These are phyloP conservation scores for Nicotiana undulata DNA, from an alignment of 257 asterid genomes.

Conservation along the genomic window DNA sequence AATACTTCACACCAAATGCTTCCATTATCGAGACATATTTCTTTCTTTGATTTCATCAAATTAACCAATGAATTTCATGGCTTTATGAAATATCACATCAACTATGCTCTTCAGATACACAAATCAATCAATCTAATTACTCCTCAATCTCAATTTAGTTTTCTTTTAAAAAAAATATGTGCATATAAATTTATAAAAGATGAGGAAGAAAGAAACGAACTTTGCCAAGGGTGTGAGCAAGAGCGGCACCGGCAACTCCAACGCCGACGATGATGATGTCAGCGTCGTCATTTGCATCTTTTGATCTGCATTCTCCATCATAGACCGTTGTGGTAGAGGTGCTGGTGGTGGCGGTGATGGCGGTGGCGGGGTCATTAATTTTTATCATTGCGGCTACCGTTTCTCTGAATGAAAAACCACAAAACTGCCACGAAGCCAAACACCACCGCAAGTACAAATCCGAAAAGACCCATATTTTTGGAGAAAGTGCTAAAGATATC, in stretches of 20 bases:
- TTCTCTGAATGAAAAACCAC: slow-evolving; percentile 15
- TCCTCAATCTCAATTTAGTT: neutral
- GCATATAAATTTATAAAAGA: neutral
- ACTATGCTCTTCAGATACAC: neutral
- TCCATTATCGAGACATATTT: neutral
- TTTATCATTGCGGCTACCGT: slow-evolving; percentile 9
- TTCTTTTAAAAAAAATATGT: neutral
- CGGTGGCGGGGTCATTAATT: neutral
- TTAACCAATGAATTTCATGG: neutral
- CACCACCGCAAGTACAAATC: slow-evolving; percentile 33
- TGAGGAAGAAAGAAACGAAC: slow-evolving; percentile 13
- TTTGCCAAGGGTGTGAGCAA: slow-evolving; percentile 72
- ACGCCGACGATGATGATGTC: slow-evolving; percentile 57
- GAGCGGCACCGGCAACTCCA: slow-evolving; percentile 72
- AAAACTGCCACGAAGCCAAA: slow-evolving; percentile 29
- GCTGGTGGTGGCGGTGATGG: slow-evolving; percentile 3
- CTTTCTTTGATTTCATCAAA: neutral
- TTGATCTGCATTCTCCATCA: slow-evolving; percentile 45
- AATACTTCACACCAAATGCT: neutral
- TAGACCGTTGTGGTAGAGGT: slow-evolving; percentile 33
- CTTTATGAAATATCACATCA: neutral
- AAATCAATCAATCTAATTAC: neutral
- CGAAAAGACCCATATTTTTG: slow-evolving; percentile 29
- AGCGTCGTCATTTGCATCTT: slow-evolving; percentile 13
- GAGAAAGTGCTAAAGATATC: too few species aligned